Conservation (phyloP, 2,329 filamentous ascomycete species). For the Fusarium incarnatum region DNA sequence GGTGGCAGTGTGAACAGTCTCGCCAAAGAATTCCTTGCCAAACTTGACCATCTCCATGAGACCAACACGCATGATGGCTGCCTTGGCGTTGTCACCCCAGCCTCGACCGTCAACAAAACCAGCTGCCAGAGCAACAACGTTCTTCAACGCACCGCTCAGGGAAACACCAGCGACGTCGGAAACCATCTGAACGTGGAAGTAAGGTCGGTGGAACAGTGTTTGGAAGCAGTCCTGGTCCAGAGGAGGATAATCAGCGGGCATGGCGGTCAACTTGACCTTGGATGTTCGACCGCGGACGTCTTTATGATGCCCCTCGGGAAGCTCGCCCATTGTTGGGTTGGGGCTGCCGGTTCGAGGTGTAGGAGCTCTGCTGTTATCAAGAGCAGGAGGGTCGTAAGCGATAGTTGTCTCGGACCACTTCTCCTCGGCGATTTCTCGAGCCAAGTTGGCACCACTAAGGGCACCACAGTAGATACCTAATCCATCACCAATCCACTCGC, state of each 20-base stretch:
- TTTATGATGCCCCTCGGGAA: conserved; percentile 71
- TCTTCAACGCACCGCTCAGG: conserved; percentile 93
- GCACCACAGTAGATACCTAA: conserved; percentile 97
- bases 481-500: conserved; percentile 90
- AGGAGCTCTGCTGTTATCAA: conserved; percentile 82
- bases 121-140: conserved; percentile 92
- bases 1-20: conserved; percentile 82
- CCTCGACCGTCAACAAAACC: conserved; percentile 95
- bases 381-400: conserved; percentile 90
- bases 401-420: conserved; percentile 98
- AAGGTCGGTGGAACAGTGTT: conserved; percentile 91
- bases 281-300: conserved; percentile 75
- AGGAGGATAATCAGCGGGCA: conserved; percentile 85
- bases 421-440: conserved; percentile 91
- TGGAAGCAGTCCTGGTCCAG: conserved; percentile 87
- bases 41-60: conserved; percentile 97
- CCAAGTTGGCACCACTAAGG: conserved; percentile 95
- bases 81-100: conserved; percentile 99
- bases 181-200: conserved; percentile 96
- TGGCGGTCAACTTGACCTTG: conserved; percentile 76
- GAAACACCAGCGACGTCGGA: conserved; percentile 97
- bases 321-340: conserved; percentile 63
- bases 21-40: conserved; percentile 90
- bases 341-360: conserved; percentile 62
- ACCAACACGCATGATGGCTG: conserved; percentile 97